These are phyloP conservation scores for Zostera marina DNA, from an alignment of 116 monocot genomes.

Conservation along the genomic window DNA sequence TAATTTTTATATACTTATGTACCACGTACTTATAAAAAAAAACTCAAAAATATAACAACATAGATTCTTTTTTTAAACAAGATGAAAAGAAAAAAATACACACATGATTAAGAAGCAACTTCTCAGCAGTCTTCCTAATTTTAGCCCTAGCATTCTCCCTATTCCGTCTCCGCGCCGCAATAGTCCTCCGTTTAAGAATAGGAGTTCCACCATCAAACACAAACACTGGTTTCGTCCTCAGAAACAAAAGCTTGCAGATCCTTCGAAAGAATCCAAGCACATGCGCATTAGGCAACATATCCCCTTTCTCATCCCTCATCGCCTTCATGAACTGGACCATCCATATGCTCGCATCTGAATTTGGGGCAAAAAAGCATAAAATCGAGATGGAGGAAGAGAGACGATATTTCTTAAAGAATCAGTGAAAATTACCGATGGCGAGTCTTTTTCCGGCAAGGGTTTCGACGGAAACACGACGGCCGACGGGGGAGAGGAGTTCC, in stretches of 20 bases:
- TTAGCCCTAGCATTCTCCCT: constrained; percentile 87
- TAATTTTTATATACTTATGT: too few species aligned
- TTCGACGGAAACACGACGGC: constrained; percentile 97
- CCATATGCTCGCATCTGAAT: constrained; percentile 96
- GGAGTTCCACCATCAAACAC: constrained; percentile 98
- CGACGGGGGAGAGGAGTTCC: constrained; percentile 93
- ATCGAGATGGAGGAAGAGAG: neutral
- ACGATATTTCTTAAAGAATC: neutral
- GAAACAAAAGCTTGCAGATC: constrained; percentile 95
- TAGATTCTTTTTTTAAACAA: neutral
- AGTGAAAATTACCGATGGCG: constrained; percentile 36
- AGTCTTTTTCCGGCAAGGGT: constrained; percentile 93
- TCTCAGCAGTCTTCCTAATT: constrained; percentile 96
- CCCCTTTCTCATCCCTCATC: constrained; percentile 91
- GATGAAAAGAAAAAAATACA: neutral
- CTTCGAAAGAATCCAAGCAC: constrained; percentile 91
- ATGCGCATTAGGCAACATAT: constrained; percentile 90
- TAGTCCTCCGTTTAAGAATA: constrained; percentile 77
- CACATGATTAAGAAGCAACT: constrained; percentile 82
- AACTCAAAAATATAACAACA: neutral
- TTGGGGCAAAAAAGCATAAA: too few species aligned
- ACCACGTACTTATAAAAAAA: neutral
- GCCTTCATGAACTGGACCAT: constrained; percentile 99
- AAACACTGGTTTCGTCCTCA: constrained; percentile 84
- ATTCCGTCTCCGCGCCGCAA: constrained; percentile 63